phyloP scores from a whole-genome alignment of 768 basidiomycete genomes.

The Lactarius hengduanensis region DNA sequence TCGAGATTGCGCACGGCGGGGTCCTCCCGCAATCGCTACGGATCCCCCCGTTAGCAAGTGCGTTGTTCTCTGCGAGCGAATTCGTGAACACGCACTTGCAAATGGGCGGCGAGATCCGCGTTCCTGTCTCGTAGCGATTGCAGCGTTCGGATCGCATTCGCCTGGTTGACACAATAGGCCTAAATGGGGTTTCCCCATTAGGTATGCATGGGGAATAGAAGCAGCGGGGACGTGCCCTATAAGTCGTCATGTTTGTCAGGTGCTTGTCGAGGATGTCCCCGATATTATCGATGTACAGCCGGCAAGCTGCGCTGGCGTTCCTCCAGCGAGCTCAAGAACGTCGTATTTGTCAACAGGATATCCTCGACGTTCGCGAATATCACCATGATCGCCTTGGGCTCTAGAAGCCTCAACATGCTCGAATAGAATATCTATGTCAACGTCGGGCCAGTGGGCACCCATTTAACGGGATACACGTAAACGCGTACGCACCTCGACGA shows the following conservation, averaged over 20 bases:
- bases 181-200: constrained; percentile 33
- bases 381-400: constrained; percentile 71
- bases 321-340: constrained; percentile 85
- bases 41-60: constrained; percentile 9
- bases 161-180: constrained; percentile 92
- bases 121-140: constrained; percentile 71
- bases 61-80: neutral
- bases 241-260: constrained; percentile 74
- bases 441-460: neutral
- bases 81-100: constrained; percentile 50
- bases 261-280: constrained; percentile 80
- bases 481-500: constrained; percentile 67
- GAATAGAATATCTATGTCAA: constrained; percentile 75
- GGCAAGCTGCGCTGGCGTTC: constrained; percentile 88
- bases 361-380: constrained; percentile 96
- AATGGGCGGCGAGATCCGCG: constrained; percentile 57
- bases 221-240: constrained; percentile 56
- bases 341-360: constrained; percentile 82
- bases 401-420: constrained; percentile 66
- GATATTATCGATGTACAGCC: constrained; percentile 87
- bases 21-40: constrained; percentile 71
- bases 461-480: neutral
- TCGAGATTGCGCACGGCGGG: constrained; percentile 79
- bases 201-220: neutral
- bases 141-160: constrained; percentile 69